Base-by-base conservation (phyloP, 1,284 basidiomycete genomes). In the Rhodofomes roseus region DNA sequence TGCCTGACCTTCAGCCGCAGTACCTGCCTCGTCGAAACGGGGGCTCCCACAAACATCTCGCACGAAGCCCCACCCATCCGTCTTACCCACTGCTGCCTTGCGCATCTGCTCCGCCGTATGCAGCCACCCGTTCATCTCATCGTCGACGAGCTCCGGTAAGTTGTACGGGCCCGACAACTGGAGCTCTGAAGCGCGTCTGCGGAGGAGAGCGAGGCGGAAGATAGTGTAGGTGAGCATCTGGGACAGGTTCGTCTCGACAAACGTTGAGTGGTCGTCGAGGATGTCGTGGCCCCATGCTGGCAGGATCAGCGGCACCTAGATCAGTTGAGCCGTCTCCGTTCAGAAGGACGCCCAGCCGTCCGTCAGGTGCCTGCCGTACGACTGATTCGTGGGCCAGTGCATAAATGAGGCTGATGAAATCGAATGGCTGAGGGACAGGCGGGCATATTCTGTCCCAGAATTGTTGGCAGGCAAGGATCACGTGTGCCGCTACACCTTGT, bases 191-290 rank as follows among this genome's bases (percentile, higher is more conserved):
- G 36, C 14, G 18, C 36, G 23, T 37, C 65, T 27, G 25, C 46
- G 41, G 48, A 65, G 63, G n/a, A 66, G 56, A 53, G 64, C 56
- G 23, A 71, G 58, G 29, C 68, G 65, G 52, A 60, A 69, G 27
- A 69, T 54, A 7, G 68, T 65, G 61, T 66, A 71, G 7, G 65
- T 52, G n/a, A 71, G 59, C 61, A 68, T 64, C 55, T 70, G 68
- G 2, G 66, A 46, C 23, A 68, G 58, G 53, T 69, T 70, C 16
- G 64, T 66, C 63, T 69, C 70, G 20, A 68, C 60, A 59, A 70
- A 71, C 11, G 62, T 61, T 18, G 59, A 18, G 2, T 59, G 40
- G 41, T 70, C 68, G 61, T 67, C 66, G 20, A 71, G 57, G 27
- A 68, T 55, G 55, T 70, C 60, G 62, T 64, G 65, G 60, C 7